These are phyloP conservation scores for Centella asiatica DNA, from an alignment of 129 eudicot genomes.

Conservation along the genomic window DNA sequence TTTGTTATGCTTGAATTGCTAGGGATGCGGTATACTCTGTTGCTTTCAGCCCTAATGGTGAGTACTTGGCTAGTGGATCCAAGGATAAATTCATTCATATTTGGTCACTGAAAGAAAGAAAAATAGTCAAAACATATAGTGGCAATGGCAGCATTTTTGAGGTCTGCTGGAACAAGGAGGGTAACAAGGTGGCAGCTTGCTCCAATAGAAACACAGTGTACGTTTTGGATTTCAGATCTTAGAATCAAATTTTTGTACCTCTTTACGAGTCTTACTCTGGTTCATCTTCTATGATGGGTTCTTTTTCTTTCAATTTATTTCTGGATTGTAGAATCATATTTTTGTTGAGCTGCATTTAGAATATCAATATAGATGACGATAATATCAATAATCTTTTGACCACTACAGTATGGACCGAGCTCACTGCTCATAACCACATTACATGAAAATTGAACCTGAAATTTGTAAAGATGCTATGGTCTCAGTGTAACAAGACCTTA, in stretches of 20 bases:
- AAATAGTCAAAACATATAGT: slow-evolving; percentile 34
- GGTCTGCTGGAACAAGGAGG: slow-evolving; percentile 54
- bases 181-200: slow-evolving; percentile 46
- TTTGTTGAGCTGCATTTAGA: too few species aligned
- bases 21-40: slow-evolving; percentile 47
- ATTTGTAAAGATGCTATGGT: too few species aligned
- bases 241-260: neutral
- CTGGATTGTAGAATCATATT: too few species aligned
- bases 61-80: slow-evolving; percentile 58
- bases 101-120: slow-evolving; percentile 51
- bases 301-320: too few species aligned
- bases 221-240: slow-evolving; percentile 42
- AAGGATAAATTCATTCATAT: slow-evolving; percentile 30
- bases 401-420: too few species aligned
- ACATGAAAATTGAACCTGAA: too few species aligned
- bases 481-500: too few species aligned
- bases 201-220: slow-evolving; percentile 27
- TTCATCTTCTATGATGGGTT: neutral
- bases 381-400: too few species aligned
- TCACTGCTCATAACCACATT: too few species aligned
- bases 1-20: neutral
- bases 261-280: neutral
- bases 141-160: slow-evolving; percentile 39
- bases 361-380: too few species aligned
- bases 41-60: slow-evolving; percentile 57